Percentiles rank a stretch among this genome's conserved stretches.
Evolutionary conservation across 352 stramenopile genomes (phyloP).

Genomic region (Nothophytophthora sp.): DNA sequence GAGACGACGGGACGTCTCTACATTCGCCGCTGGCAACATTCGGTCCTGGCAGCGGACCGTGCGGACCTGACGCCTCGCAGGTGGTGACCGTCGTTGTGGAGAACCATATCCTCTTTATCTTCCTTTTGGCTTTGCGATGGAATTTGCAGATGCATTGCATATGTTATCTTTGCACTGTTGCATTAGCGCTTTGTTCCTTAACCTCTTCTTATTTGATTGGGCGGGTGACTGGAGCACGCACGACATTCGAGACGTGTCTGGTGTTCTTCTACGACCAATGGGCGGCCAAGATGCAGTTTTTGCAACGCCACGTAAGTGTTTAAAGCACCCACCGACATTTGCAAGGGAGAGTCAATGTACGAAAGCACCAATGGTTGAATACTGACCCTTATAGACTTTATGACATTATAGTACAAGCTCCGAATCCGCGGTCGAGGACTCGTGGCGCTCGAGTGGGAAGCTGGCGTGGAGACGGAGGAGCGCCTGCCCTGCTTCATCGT

Average conservation of each 20-base stretch:
- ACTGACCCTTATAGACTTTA: too few relatives aligned
- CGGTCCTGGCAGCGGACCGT: constrained; percentile 59
- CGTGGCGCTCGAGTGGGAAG: constrained; percentile 55
- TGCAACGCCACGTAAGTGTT: constrained; percentile 59
- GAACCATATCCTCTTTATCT: constrained; percentile 44
- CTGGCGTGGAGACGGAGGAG: constrained; percentile 68
- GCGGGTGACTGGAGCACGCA: constrained; percentile 19
- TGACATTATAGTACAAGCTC: constrained; percentile 57
- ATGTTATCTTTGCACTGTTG: constrained; percentile 5
- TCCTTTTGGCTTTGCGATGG: constrained; percentile 3
- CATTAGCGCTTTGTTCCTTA: constrained; percentile 34
- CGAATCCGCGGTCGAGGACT: constrained; percentile 51
- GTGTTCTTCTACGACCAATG: constrained; percentile 83
- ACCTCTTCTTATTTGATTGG: constrained; percentile 3
- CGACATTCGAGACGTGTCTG: constrained; percentile 46
- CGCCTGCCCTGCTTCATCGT: constrained; percentile 53
- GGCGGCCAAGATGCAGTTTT: constrained; percentile 55
- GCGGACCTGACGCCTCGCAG: constrained; percentile 45
- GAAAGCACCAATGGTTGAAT: too few relatives aligned
- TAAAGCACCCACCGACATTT: too few relatives aligned
- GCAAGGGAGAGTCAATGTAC: too few relatives aligned
- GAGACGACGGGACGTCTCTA: too few relatives aligned
- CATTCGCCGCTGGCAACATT: constrained; percentile 39
- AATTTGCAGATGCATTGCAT: neutral
- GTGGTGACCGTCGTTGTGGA: constrained; percentile 58